phyloP scores from a whole-genome alignment of 192 early-diverging fungal species.

The Piromyces finnis region DNA sequence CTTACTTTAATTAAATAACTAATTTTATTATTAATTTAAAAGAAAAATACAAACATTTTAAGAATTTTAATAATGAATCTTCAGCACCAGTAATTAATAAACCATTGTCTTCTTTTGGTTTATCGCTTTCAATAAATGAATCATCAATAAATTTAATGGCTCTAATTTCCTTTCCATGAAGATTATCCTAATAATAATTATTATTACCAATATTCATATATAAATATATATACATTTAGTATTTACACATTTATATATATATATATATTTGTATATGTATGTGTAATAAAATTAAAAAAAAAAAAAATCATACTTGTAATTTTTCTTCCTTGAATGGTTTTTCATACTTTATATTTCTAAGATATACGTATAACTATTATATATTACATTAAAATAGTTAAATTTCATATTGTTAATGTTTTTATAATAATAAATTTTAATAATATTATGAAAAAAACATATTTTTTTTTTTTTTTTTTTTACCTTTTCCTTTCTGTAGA shows the following conservation, averaged over 20 bases:
- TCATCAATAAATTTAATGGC: slow-evolving; percentile 20
- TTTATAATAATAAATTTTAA: too few relatives aligned
- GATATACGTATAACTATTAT: slow-evolving; percentile 14
- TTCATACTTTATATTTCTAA: slow-evolving; percentile 17
- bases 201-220: too few relatives aligned
- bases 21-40: too few relatives aligned
- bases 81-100: slow-evolving; percentile 8
- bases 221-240: too few relatives aligned
- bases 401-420: too few relatives aligned
- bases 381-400: too few relatives aligned
- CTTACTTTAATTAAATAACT: too few relatives aligned
- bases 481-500: slow-evolving; percentile 33
- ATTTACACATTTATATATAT: too few relatives aligned
- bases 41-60: slow-evolving; percentile 1
- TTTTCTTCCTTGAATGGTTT: slow-evolving; percentile 10
- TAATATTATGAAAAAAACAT: too few relatives aligned
- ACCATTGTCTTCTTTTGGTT: not conserved
- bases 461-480: too few relatives aligned
- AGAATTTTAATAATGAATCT: slow-evolving; percentile 13
- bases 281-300: not conserved
- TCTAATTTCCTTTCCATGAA: slow-evolving; percentile 44
- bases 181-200: slow-evolving; percentile 20
- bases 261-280: too few relatives aligned
- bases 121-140: not conserved
- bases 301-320: not conserved